Evolutionary conservation across 1,139 yeast species (phyloP).

Genomic region (Diutina scorzettiae): DNA sequence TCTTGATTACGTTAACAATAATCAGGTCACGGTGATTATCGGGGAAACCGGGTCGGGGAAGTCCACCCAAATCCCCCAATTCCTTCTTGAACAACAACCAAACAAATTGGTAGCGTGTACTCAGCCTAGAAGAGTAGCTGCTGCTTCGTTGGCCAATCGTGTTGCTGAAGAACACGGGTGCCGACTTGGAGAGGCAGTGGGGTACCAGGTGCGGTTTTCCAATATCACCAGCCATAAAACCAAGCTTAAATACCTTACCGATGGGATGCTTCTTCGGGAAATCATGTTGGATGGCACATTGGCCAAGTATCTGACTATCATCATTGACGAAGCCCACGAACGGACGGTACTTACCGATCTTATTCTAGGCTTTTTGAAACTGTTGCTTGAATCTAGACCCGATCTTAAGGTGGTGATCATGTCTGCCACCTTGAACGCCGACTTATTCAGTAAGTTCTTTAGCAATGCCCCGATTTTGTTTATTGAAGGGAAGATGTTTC

Average conservation of each 20-base stretch:
- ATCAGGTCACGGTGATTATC: slow-evolving; percentile 67
- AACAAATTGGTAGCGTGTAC: slow-evolving; percentile 71
- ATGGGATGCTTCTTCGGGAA: slow-evolving; percentile 94
- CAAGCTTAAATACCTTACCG: slow-evolving; percentile 75
- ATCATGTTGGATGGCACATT: slow-evolving; percentile 64
- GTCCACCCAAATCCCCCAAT: slow-evolving; percentile 95
- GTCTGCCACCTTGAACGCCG: slow-evolving; percentile 98
- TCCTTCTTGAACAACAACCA: slow-evolving; percentile 37
- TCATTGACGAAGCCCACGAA: slow-evolving; percentile 96
- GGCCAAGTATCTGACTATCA: slow-evolving; percentile 57
- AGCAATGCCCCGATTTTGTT: slow-evolving; percentile 65
- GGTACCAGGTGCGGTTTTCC: slow-evolving; percentile 82
- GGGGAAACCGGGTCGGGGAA: slow-evolving; percentile 99
- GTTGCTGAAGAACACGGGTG: slow-evolving; percentile 86
- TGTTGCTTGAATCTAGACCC: slow-evolving; percentile 39
- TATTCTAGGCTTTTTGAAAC: slow-evolving; percentile 76
- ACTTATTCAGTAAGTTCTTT: slow-evolving; percentile 70
- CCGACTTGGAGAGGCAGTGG: slow-evolving; percentile 70
- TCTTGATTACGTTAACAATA: slow-evolving; percentile 37
- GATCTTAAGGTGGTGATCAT: slow-evolving; percentile 54
- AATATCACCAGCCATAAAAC: slow-evolving; percentile 36
- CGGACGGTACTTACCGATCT: slow-evolving; percentile 87
- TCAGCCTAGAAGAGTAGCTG: slow-evolving; percentile 97
- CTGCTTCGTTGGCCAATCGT: slow-evolving; percentile 84
- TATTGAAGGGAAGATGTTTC: slow-evolving; percentile 84